Evolutionary conservation across 176 grass and related monocot species (phyloP).

Genomic region (Tillandsia fasciculata): DNA sequence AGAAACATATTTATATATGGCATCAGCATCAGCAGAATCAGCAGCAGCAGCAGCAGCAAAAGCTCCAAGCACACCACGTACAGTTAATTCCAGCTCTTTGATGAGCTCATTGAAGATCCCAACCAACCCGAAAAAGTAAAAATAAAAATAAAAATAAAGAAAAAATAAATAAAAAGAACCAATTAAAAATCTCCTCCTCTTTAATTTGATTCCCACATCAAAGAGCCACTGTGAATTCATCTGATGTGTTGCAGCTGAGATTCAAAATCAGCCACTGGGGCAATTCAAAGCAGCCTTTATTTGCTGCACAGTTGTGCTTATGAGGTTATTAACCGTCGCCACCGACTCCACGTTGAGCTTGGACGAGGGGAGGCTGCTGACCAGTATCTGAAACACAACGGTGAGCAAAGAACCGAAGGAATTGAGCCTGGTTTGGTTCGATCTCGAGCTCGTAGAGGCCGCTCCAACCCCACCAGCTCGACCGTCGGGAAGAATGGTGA

Average conservation of each 20-base stretch:
- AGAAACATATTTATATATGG: not conserved
- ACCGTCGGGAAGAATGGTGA: constrained; percentile 44
- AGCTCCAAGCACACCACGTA: not conserved
- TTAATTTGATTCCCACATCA: constrained; percentile 17
- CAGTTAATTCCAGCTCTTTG: constrained; percentile 3
- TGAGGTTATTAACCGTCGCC: constrained; percentile 65
- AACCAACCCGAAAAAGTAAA: constrained; percentile 13
- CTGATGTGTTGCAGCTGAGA: constrained; percentile 19
- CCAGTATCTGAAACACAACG: constrained; percentile 77
- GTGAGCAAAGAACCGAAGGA: constrained; percentile 46
- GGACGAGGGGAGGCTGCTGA: constrained; percentile 71
- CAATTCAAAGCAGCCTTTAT: constrained; percentile 78
- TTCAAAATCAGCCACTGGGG: constrained; percentile 15
- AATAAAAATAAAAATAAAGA: not conserved
- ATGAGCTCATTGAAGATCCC: constrained; percentile 15
- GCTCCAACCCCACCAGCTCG: not conserved
- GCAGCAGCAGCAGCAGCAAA: constrained; percentile 10
- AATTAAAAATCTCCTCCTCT: constrained; percentile 5
- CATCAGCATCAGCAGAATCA: constrained; percentile 25
- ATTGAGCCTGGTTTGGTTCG: not conserved
- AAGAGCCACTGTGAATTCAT: not conserved
- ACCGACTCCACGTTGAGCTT: constrained; percentile 79
- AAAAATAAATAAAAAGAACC: not conserved
- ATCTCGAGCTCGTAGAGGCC: constrained; percentile 36
- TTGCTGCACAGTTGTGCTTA: constrained; percentile 74